phyloP scores from a whole-genome alignment of 2,329 filamentous ascomycete species.

The Epichloe brachyelytri region DNA sequence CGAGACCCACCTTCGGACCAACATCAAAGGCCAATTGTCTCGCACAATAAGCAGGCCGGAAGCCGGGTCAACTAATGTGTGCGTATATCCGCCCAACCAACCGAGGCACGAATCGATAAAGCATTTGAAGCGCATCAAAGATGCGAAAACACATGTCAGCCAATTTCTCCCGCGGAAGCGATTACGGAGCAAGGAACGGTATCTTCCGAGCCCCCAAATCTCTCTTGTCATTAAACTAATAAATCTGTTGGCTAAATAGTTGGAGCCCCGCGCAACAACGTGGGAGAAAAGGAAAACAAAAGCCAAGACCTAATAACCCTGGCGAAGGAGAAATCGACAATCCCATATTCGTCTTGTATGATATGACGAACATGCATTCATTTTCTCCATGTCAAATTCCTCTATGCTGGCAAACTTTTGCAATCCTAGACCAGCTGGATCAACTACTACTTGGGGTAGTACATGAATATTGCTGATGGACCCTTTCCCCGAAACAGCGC shows the following conservation, averaged over 20 bases:
- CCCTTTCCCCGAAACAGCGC: slow-evolving; percentile 2
- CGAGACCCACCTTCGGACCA: no score
- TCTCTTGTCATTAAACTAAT: not conserved
- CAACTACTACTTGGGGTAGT: not conserved
- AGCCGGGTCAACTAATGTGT: not conserved
- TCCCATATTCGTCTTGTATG: not conserved
- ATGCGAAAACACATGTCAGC: not conserved
- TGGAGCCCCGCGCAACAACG: not conserved
- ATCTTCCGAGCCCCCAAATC: not conserved
- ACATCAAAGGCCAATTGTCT: no score
- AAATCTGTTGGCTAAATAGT: not conserved
- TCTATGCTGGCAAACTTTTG: not conserved
- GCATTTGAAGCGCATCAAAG: not conserved
- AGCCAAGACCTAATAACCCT: not conserved
- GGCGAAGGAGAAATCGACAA: not conserved
- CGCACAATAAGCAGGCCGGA: not conserved
- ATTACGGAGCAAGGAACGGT: not conserved
- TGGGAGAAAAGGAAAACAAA: not conserved
- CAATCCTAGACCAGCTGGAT: not conserved
- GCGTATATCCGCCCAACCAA: not conserved
- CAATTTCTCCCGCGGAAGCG: not conserved
- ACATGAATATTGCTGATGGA: not conserved
- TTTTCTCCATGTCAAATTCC: not conserved
- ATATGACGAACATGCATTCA: not conserved
- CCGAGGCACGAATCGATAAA: not conserved